Conservation (phyloP, 345 rosid genomes). For the Limnanthes douglasii region DNA sequence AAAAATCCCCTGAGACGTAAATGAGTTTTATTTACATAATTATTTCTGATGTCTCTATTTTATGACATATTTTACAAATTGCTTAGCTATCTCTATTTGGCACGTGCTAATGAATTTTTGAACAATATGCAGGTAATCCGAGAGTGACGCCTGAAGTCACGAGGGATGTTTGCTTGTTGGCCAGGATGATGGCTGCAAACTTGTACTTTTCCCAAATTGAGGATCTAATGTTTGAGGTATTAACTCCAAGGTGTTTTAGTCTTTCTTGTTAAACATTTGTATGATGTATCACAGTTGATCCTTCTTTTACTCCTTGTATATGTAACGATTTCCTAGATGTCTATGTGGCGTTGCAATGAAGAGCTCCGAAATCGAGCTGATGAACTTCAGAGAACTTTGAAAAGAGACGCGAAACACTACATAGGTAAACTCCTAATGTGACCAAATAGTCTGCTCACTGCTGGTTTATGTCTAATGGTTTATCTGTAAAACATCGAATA, state of each 20-base stretch:
- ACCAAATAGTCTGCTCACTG: background rate
- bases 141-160: constrained; percentile 99
- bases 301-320: constrained; percentile 8
- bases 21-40: background rate
- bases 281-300: too few species aligned
- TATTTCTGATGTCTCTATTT: background rate
- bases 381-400: constrained; percentile 59
- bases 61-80: too few species aligned
- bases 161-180: constrained; percentile 93
- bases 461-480: too few species aligned
- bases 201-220: constrained; percentile 85
- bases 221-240: constrained; percentile 96
- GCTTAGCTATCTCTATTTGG: background rate
- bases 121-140: constrained; percentile 54
- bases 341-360: constrained; percentile 99
- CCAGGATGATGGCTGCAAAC: constrained; percentile 99
- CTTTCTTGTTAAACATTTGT: background rate
- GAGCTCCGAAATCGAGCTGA: constrained; percentile 77
- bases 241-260: background rate
- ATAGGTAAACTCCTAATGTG: constrained; percentile 37
- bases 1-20: too few species aligned
- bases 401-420: constrained; percentile 90
- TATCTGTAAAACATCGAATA: too few species aligned
- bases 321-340: too few species aligned
- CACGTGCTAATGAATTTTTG: background rate